Base-by-base conservation (phyloP, 352 stramenopile genomes). In the Phytophthora tubulina region DNA sequence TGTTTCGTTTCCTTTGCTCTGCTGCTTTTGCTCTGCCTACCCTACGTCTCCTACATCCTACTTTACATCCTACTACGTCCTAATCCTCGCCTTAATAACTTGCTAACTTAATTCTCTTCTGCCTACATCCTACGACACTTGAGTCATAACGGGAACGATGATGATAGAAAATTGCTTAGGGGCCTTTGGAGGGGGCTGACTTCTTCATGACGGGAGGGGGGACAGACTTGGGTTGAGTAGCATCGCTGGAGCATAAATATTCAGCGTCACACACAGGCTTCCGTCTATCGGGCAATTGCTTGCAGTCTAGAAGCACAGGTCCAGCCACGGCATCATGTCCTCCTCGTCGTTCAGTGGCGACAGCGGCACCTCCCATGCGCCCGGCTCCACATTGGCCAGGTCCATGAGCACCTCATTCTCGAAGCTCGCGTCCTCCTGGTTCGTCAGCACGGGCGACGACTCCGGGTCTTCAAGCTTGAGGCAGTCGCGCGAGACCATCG, bases 281-380 rank as follows among this genome's bases (percentile, higher is more conserved):
- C 45, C 45, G 72, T 79, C 72, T 79, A 76, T 79, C 72, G 59
- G 67, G 21, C 21, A 27, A 27, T 64, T 59, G 27, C 33, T 81
- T 55, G 30, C 36, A 62, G 41, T 73, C 67, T 81, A 94, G 50
- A 96, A 96, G 72, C 85, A 93, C 60, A 96, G 70, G 62, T 96
- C 88, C 63, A 94, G 76, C 86, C 86, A 94, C 42, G 86, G 84
- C 80, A 94, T 91, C 80, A 93, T 83, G 62, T 95, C 88, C 64
- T 94, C 88, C 61, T 85, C 79, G 41, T 96, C 86, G 67, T 94
- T 94, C 59, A 96, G 73, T 36, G 88, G 88, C 15, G 88, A 96
- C 54, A 96, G 62, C 48, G 88, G 88, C 63, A 92, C 79, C 54
- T 96, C 88, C 88, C 88, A 96, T 3, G 86, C 76, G 5, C 85